phyloP scores from a whole-genome alignment of 768 basidiomycete genomes.

The Polyporus arcularius region DNA sequence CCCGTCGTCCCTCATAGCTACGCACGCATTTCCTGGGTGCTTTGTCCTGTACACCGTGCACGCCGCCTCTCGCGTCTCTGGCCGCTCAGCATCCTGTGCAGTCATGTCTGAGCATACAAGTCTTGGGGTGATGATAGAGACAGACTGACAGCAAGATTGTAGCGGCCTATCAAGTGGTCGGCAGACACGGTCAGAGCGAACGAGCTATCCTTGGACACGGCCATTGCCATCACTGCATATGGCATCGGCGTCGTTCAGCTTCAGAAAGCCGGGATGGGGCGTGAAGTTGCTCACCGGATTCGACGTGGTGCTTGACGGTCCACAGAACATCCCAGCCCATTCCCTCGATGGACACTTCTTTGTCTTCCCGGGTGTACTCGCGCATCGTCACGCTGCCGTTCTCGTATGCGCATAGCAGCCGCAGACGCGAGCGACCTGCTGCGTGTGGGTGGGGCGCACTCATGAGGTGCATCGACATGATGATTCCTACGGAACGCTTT shows the following conservation, averaged over 20 bases:
- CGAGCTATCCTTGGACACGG: slow-evolving; percentile 56
- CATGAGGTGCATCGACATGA: slow-evolving; percentile 86
- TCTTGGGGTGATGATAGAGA: too few species aligned
- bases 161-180: slow-evolving; percentile 74
- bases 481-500: slow-evolving; percentile 56
- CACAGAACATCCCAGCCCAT: slow-evolving; percentile 74
- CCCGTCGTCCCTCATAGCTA: slow-evolving; percentile 77
- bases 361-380: slow-evolving; percentile 43
- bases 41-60: slow-evolving; percentile 58
- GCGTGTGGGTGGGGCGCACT: slow-evolving; percentile 33
- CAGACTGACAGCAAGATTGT: slow-evolving; percentile 50
- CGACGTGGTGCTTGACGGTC: slow-evolving; percentile 66
- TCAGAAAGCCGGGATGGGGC: not conserved
- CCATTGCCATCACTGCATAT: slow-evolving; percentile 80
- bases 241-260: not conserved
- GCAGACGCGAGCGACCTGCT: slow-evolving; percentile 42
- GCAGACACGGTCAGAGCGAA: slow-evolving; percentile 83
- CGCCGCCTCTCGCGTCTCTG: slow-evolving; percentile 14
- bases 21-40: slow-evolving; percentile 74
- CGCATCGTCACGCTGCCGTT: slow-evolving; percentile 82
- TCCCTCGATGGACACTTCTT: slow-evolving; percentile 62
- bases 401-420: slow-evolving; percentile 80
- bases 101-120: not conserved
- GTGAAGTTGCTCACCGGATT: slow-evolving; percentile 55
- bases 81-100: slow-evolving; percentile 20